Percentiles rank a stretch among this genome's conserved stretches.
Conservation (phyloP, 75 land plant species). For the Cupressus sempervirens region DNA sequence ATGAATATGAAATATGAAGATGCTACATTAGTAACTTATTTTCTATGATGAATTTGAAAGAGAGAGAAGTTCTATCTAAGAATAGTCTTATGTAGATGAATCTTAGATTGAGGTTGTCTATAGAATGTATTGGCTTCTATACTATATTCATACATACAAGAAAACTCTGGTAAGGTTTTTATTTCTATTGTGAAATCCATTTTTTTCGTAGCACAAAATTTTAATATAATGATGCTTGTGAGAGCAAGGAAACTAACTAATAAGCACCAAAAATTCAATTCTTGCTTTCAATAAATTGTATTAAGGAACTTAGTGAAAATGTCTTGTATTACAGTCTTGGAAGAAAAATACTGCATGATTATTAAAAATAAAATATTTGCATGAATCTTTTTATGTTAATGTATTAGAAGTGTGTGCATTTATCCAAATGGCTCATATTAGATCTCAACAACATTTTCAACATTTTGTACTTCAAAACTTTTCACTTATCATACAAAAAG, state of each 20-base stretch:
- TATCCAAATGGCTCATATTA: neutral
- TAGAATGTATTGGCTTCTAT: slow-evolving; percentile 83
- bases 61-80: neutral
- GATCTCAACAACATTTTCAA: neutral
- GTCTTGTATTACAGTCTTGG: neutral
- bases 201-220: neutral
- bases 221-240: neutral
- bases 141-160: slow-evolving; percentile 81
- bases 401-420: neutral
- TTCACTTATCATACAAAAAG: neutral
- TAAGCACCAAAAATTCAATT: neutral
- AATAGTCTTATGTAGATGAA: slow-evolving; percentile 49
- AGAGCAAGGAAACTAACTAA: too few species aligned
- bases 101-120: slow-evolving; percentile 83
- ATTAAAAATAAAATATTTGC: neutral
- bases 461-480: neutral
- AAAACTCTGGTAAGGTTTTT: slow-evolving; percentile 56
- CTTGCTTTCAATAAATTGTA: neutral
- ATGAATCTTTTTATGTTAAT: neutral
- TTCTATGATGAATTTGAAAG: neutral
- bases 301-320: neutral
- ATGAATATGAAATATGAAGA: neutral
- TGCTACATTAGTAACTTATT: neutral
- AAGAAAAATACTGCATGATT: neutral
- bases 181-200: neutral